Percentiles rank a stretch among this genome's conserved stretches.
phyloP scores from a whole-genome alignment of 371 early-diverging fungal species.

The Rhizopus delemar region DNA sequence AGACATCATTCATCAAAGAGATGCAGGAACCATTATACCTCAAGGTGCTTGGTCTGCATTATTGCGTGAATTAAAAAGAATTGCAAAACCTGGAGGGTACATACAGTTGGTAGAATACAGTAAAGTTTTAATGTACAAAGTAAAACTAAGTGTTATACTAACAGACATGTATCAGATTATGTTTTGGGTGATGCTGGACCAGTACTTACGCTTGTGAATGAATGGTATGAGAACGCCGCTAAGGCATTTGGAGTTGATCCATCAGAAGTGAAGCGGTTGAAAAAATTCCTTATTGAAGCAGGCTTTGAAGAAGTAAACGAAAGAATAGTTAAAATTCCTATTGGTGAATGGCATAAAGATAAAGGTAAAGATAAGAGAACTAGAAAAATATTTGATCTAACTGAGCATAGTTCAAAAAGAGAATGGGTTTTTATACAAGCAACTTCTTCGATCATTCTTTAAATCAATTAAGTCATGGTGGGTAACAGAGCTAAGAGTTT shows the following conservation, averaged over 20 bases:
- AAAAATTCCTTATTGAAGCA: slow-evolving; percentile 7
- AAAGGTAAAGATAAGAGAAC: slow-evolving; percentile 21
- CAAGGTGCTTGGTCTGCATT: slow-evolving; percentile 44
- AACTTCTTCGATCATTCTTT: slow-evolving; percentile 39
- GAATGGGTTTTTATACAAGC: slow-evolving; percentile 44
- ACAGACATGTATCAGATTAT: slow-evolving; percentile 20
- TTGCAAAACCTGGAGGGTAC: slow-evolving; percentile 54
- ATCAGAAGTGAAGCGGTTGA: slow-evolving; percentile 11
- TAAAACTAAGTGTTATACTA: neutral
- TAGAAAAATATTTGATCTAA: too few species aligned
- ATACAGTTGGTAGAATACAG: slow-evolving; percentile 53
- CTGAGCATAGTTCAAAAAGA: slow-evolving; percentile 30
- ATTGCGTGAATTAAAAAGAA: slow-evolving; percentile 43
- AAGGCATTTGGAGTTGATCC: slow-evolving; percentile 33
- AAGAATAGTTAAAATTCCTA: slow-evolving; percentile 33
- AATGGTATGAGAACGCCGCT: slow-evolving; percentile 43
- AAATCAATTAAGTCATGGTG: slow-evolving; percentile 48
- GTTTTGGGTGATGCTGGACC: slow-evolving; percentile 40
- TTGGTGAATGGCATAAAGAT: slow-evolving; percentile 51
- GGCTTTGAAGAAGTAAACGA: slow-evolving; percentile 36
- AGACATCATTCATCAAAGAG: slow-evolving; percentile 60
- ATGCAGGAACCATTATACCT: slow-evolving; percentile 44
- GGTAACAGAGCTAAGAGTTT: slow-evolving; percentile 33
- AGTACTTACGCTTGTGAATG: slow-evolving; percentile 38
- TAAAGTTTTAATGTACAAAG: slow-evolving; percentile 4